Conservation (phyloP, 2,329 filamentous ascomycete genomes). For the Cryphonectria japonica region DNA sequence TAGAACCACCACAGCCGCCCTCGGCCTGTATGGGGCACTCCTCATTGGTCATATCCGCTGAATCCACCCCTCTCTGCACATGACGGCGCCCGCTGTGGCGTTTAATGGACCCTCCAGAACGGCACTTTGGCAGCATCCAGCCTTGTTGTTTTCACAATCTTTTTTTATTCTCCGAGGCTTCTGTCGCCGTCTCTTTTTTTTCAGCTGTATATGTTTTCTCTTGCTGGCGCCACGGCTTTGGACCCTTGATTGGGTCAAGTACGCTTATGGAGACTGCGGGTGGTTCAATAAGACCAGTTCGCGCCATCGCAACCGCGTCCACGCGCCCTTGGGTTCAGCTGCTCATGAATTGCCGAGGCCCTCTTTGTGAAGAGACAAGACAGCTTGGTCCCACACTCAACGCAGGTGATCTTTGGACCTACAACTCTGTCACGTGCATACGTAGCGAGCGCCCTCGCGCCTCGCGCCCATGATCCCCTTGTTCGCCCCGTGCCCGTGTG, state of each 20-base stretch:
- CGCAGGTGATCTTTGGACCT: neutral
- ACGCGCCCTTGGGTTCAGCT: neutral
- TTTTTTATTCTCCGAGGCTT: neutral
- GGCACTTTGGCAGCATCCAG: conserved; percentile 1
- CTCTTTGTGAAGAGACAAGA: neutral
- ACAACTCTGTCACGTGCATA: neutral
- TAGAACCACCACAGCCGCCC: neutral
- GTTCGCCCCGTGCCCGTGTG: too few species aligned
- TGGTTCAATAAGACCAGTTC: neutral
- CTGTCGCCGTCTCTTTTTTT: neutral
- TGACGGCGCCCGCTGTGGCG: neutral
- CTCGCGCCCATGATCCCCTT: neutral
- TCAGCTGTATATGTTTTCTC: neutral
- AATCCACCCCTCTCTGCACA: neutral
- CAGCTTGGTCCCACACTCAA: neutral
- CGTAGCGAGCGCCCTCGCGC: neutral
- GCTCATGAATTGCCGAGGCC: neutral
- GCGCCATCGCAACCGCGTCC: neutral
- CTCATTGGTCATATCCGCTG: neutral
- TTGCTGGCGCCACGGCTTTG: neutral
- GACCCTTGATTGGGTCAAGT: neutral
- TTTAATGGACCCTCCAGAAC: neutral
- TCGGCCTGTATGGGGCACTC: conserved; percentile 6
- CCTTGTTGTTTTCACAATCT: neutral
- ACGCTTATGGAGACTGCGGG: neutral